phyloP scores from a whole-genome alignment of 441 rosid genomes.

The Iberis amara region DNA sequence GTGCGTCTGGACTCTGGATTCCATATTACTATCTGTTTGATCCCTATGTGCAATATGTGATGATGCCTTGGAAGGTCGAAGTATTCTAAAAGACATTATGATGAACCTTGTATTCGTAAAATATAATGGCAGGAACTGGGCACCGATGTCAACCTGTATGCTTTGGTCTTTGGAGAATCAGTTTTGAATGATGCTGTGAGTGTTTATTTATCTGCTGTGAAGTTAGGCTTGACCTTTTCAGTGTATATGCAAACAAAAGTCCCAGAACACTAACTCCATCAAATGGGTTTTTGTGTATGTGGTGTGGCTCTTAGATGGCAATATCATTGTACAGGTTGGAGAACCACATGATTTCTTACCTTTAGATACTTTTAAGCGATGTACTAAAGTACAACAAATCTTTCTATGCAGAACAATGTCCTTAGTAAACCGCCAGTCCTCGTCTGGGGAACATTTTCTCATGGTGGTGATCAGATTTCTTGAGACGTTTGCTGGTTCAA shows the following conservation, averaged over 20 bases:
- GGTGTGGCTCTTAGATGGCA: slow-evolving; percentile 63
- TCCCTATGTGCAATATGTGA: too few relatives aligned
- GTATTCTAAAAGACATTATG: background rate
- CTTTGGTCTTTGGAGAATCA: slow-evolving; percentile 94
- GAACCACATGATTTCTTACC: slow-evolving; percentile 4
- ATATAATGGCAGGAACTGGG: slow-evolving; percentile 68
- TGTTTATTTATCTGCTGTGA: slow-evolving; percentile 26
- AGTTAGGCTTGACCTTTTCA: slow-evolving; percentile 16
- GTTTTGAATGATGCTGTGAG: slow-evolving; percentile 93
- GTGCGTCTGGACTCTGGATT: slow-evolving; percentile 32
- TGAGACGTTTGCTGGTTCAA: slow-evolving; percentile 90
- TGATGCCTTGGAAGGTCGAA: too few relatives aligned
- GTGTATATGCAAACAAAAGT: slow-evolving; percentile 8
- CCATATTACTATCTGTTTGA: background rate
- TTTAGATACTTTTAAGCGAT: slow-evolving; percentile 14
- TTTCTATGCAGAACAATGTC: slow-evolving; percentile 81
- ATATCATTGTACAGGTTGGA: slow-evolving; percentile 87
- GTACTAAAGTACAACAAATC: slow-evolving; percentile 23
- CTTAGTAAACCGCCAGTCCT: slow-evolving; percentile 53
- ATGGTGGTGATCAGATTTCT: slow-evolving; percentile 82
- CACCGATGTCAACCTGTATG: slow-evolving; percentile 80
- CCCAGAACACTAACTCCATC: slow-evolving; percentile 28
- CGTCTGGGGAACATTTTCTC: slow-evolving; percentile 58
- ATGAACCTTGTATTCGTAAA: slow-evolving; percentile 1
- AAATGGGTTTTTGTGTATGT: slow-evolving; percentile 23